phyloP scores from a whole-genome alignment of 495 filamentous ascomycete genomes.

The Pyronema domesticum region DNA sequence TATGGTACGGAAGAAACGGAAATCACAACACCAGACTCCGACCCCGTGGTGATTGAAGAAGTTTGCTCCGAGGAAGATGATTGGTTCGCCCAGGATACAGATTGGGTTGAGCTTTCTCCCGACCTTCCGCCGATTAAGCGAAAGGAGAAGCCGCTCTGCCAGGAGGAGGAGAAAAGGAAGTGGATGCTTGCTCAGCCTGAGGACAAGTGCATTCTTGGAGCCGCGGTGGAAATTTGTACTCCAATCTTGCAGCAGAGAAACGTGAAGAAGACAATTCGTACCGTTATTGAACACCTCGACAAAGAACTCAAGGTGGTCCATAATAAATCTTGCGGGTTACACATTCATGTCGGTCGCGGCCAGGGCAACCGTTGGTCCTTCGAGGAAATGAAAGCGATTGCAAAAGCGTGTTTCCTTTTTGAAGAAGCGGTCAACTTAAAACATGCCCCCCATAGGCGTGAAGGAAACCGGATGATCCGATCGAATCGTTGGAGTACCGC shows the following conservation, averaged over 20 bases:
- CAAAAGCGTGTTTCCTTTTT: conserved; percentile 18
- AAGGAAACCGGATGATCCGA: conserved; percentile 16
- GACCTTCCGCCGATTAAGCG: no score
- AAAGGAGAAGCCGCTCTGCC: no score
- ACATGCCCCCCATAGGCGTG: conserved; percentile 10
- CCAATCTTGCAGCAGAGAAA: conserved; percentile 13
- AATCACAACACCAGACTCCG: no score
- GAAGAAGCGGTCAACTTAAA: conserved; percentile 16
- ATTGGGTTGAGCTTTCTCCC: no score
- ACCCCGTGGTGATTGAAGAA: no score
- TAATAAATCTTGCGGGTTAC: conserved; percentile 18
- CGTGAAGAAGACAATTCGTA: conserved; percentile 11
- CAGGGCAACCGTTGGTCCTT: conserved; percentile 10
- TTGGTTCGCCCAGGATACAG: no score
- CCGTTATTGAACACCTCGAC: conserved; percentile 9
- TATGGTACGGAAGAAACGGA: no score
- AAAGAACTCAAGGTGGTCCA: conserved; percentile 10
- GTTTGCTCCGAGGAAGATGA: no score
- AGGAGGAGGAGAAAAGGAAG: no score
- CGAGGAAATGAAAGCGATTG: conserved; percentile 11
- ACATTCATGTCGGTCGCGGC: conserved; percentile 18
- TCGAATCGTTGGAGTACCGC: conserved; percentile 12
- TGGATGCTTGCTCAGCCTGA: no score
- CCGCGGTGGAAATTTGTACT: conserved; percentile 16
- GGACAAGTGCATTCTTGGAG: not conserved